Evolutionary conservation across 1,284 basidiomycete species (phyloP), one percentile per base, ranked within the genome.

Genomic region (Fomes fomentarius): DNA sequence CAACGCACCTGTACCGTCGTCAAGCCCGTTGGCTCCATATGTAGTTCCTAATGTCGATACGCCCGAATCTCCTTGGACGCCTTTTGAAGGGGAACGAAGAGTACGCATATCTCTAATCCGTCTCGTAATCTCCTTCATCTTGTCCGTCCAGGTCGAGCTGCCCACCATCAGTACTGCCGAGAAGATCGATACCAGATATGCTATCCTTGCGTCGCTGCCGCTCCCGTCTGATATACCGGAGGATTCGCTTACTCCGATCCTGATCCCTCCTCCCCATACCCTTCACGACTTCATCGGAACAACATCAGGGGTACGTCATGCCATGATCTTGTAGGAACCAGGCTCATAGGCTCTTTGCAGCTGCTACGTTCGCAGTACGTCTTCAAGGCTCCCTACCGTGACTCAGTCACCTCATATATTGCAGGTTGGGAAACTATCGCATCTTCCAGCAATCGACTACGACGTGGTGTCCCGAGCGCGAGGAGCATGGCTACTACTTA

Each of bases 401-500:
- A 35, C 44, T 34, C 15, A 10, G 30, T 52, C 39, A 30, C 57
- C n/a, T 53, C 52, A 50, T 53, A 46, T 63, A 22, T 39, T n/a
- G 1, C 56, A 91, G 88, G 40, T 75, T 91, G 6, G 70, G 77
- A 4, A 83, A 84, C 58, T 86, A 89, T 63, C 81, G 83, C 42
- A 76, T 86, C 38, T 76, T 91, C 40, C 81, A 87, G 51, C 80
- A 85, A 52, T 66, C 74, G 7, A 89, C 85, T 14, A 89, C 89
- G 2, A 75, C 77, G 28, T 91, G 89, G 89, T 89, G 87, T 62
- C 81, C 86, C 2, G 87, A 88, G 34, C 82, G 83, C 39, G 89
- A 91, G 71, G 89, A 91, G 61, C 88, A 91, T 54, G 89, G 89
- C 2, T 91, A 87, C 63, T 83, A 84, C 63, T 80, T 91, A 47